phyloP scores from a whole-genome alignment of 768 basidiomycete species.

The Hypholoma fasciculare region DNA sequence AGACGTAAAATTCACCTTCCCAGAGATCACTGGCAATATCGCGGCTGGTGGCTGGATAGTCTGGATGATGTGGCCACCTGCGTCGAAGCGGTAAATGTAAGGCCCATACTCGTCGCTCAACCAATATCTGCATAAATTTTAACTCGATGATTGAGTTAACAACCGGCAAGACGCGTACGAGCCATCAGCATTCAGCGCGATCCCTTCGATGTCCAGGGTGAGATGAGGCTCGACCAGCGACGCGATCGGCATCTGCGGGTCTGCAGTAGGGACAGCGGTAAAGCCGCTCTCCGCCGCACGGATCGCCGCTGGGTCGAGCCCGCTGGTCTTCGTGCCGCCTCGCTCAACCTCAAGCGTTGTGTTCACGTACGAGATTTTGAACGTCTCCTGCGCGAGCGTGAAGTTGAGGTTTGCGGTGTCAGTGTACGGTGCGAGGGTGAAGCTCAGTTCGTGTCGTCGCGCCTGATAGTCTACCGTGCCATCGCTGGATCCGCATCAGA shows the following conservation, averaged over 20 bases:
- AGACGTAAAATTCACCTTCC: constrained; percentile 54
- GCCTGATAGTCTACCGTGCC: constrained; percentile 60
- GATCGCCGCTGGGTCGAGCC: constrained; percentile 51
- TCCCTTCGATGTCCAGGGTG: constrained; percentile 56
- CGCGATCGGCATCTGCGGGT: constrained; percentile 48
- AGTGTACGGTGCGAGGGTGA: constrained; percentile 59
- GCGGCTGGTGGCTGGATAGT: constrained; percentile 62
- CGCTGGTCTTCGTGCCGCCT: constrained; percentile 45
- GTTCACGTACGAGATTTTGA: constrained; percentile 47
- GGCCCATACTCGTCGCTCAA: constrained; percentile 71
- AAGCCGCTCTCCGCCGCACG: constrained; percentile 37
- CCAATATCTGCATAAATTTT: constrained; percentile 45
- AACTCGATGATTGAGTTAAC: not conserved
- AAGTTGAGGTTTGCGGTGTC: constrained; percentile 45
- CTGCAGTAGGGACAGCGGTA: constrained; percentile 28
- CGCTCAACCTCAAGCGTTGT: constrained; percentile 54
- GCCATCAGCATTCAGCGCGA: constrained; percentile 58
- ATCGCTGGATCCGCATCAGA: constrained; percentile 30
- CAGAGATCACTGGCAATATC: constrained; percentile 46
- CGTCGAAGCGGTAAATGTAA: constrained; percentile 55
- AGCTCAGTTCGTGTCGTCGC: constrained; percentile 62
- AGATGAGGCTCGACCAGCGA: constrained; percentile 43
- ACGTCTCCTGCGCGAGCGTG: constrained; percentile 47
- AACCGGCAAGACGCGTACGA: constrained; percentile 34
- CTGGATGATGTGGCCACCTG: constrained; percentile 48